phyloP scores from a whole-genome alignment of 129 eudicot genomes.

The Ambrosia trifida region DNA sequence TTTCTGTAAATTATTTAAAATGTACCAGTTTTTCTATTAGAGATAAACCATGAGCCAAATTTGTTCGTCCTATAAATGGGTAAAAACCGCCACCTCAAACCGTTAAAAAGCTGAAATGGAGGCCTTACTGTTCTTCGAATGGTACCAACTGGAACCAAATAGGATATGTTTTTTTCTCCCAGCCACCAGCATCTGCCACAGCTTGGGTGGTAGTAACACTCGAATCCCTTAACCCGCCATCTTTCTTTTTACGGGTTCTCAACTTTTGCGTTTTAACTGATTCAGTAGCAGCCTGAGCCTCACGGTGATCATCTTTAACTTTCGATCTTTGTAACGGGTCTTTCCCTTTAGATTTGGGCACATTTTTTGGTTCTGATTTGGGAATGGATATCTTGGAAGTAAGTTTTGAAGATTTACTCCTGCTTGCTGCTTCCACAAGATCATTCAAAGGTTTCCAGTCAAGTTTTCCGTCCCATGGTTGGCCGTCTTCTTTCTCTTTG shows the following conservation, averaged over 20 bases:
- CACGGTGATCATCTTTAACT: conserved; percentile 40
- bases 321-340: conserved; percentile 41
- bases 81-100: background rate
- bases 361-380: conserved; percentile 53
- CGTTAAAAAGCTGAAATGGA: conserved; percentile 20
- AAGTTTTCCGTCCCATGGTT: conserved; percentile 50
- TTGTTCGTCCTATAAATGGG: background rate
- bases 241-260: conserved; percentile 54
- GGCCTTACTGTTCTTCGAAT: conserved; percentile 65
- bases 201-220: conserved; percentile 44
- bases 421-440: conserved; percentile 82
- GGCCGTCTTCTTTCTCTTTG: conserved; percentile 45
- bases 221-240: conserved; percentile 42
- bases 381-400: conserved; percentile 42
- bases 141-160: conserved; percentile 81
- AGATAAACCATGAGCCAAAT: background rate
- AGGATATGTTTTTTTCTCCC: conserved; percentile 57
- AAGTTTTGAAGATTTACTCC: conserved; percentile 63
- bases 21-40: background rate
- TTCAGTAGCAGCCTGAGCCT: conserved; percentile 30
- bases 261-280: conserved; percentile 52
- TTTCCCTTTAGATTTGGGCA: conserved; percentile 48
- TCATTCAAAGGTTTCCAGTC: conserved; percentile 85
- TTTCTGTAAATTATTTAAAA: background rate
- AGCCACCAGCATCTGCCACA: conserved; percentile 43